Conservation (phyloP, 2,329 filamentous ascomycete genomes). For the Allantophomopsis lycopodina region DNA sequence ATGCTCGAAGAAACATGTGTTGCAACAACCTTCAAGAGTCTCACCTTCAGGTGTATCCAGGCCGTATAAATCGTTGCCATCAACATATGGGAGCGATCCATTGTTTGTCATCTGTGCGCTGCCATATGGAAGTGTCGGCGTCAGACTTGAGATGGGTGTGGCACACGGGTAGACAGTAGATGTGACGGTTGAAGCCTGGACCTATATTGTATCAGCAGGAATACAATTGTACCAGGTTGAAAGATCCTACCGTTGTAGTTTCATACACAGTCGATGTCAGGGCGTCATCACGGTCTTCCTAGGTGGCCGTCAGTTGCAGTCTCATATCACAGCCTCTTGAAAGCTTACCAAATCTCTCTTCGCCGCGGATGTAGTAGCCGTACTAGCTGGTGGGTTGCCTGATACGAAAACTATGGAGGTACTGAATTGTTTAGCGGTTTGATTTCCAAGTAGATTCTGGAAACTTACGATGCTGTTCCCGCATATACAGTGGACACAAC, state of each 20-base stretch:
- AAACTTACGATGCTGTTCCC: background rate
- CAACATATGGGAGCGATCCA: background rate
- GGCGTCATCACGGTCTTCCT: background rate
- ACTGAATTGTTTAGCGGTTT: background rate
- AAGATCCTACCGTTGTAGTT: background rate
- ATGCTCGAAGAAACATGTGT: constrained; percentile 2
- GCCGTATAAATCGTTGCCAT: background rate
- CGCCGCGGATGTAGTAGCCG: background rate
- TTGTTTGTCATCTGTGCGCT: background rate
- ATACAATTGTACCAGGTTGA: background rate
- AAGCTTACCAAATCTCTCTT: background rate
- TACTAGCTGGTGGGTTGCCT: background rate
- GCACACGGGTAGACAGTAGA: constrained; percentile 1
- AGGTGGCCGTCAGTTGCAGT: background rate
- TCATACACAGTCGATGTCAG: background rate
- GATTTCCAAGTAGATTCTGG: background rate
- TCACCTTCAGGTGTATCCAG: background rate
- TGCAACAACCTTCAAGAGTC: constrained; percentile 1
- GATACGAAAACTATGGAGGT: background rate
- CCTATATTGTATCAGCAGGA: background rate
- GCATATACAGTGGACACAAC: background rate
- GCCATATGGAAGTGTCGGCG: constrained; percentile 1
- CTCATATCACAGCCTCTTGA: background rate
- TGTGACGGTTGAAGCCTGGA: background rate
- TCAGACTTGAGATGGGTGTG: background rate